Conservation (phyloP, 140 eudicot genomes). For the Oenanthe javanica region DNA sequence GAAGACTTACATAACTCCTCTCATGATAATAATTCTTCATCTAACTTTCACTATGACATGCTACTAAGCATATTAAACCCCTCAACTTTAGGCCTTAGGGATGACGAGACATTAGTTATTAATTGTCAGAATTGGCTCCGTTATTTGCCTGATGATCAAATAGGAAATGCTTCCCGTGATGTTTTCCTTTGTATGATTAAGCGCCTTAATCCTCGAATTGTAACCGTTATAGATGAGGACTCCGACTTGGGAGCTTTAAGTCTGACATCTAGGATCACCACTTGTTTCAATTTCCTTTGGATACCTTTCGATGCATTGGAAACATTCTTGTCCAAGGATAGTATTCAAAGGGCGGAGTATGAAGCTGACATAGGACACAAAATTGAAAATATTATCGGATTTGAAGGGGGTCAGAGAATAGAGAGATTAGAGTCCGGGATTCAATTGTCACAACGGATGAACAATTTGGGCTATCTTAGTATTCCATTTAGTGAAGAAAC, state of each 20-base stretch:
- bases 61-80: slow-evolving; percentile 39
- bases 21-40: slow-evolving; percentile 10
- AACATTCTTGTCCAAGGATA: slow-evolving; percentile 75
- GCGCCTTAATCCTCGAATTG: slow-evolving; percentile 46
- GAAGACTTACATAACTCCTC: slow-evolving; percentile 27
- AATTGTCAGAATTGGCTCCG: slow-evolving; percentile 80
- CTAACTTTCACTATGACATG: slow-evolving; percentile 36
- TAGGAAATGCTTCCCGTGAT: slow-evolving; percentile 31
- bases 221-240: slow-evolving; percentile 67
- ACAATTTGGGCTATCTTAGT: slow-evolving; percentile 36
- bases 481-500: slow-evolving; percentile 63
- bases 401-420: slow-evolving; percentile 57
- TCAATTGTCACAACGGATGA: slow-evolving; percentile 52
- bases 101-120: slow-evolving; percentile 55
- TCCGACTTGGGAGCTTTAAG: slow-evolving; percentile 47
- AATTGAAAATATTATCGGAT: slow-evolving; percentile 61
- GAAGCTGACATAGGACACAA: slow-evolving; percentile 72
- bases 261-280: slow-evolving; percentile 51
- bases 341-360: slow-evolving; percentile 55
- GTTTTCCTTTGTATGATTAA: slow-evolving; percentile 42
- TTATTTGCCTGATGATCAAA: slow-evolving; percentile 41
- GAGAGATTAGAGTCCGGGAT: slow-evolving; percentile 62
- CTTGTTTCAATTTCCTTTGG: slow-evolving; percentile 72
- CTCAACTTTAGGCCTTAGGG: slow-evolving; percentile 31
- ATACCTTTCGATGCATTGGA: slow-evolving; percentile 79